Conservation (phyloP, 1,139 yeast genomes). For the Pichia sp. region DNA sequence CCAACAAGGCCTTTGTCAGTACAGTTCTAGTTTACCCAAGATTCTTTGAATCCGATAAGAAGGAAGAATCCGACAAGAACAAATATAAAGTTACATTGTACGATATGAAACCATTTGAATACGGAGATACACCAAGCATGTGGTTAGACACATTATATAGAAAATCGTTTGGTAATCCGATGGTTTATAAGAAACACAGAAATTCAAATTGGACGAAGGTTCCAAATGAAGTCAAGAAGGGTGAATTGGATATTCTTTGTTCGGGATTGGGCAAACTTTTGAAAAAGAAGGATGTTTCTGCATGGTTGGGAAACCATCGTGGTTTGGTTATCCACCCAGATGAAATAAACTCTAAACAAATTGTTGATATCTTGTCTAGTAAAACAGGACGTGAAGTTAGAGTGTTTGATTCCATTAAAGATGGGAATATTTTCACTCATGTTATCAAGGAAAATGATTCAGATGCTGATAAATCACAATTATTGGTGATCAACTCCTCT, state of each 20-base stretch:
- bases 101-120: conserved; percentile 27
- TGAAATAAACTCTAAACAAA: conserved; percentile 21
- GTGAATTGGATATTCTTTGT: conserved; percentile 27
- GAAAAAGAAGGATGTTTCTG: conserved; percentile 14
- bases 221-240: conserved; percentile 19
- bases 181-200: conserved; percentile 23
- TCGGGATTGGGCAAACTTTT: conserved; percentile 25
- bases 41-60: not conserved
- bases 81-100: conserved; percentile 21
- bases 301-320: conserved; percentile 10
- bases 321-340: conserved; percentile 29
- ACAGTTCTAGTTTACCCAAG: conserved; percentile 26
- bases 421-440: conserved; percentile 17
- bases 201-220: conserved; percentile 23
- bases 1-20: conserved; percentile 24
- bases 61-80: not conserved
- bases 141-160: conserved; percentile 26
- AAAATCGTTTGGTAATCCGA: conserved; percentile 24
- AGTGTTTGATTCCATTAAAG: conserved; percentile 16
- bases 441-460: not conserved
- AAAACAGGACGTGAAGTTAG: conserved; percentile 13
- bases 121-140: conserved; percentile 19
- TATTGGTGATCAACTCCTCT: conserved; percentile 26
- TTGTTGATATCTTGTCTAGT: conserved; percentile 17
- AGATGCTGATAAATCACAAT: conserved; percentile 17